These are phyloP conservation scores for Phycomyces blakesleeanus DNA, from an alignment of 192 early-diverging fungal species.

Conservation along the genomic window DNA sequence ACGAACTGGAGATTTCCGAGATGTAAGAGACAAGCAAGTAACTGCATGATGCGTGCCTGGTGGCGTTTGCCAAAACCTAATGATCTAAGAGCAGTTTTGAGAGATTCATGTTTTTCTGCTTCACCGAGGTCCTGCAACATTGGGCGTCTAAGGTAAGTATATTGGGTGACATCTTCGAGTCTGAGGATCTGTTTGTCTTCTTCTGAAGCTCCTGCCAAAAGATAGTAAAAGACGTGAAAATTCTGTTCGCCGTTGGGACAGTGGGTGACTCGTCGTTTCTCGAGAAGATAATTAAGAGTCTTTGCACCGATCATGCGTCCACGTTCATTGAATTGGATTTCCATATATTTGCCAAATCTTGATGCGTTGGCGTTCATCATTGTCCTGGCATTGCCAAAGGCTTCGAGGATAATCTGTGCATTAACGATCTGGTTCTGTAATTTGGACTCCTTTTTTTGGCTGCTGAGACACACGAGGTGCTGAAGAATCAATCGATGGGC, in stretches of 20 bases:
- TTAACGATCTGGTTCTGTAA: slow-evolving; percentile 65
- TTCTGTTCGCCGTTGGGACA: slow-evolving; percentile 67
- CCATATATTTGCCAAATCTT: slow-evolving; percentile 78
- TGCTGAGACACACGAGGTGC: slow-evolving; percentile 64
- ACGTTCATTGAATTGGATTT: slow-evolving; percentile 91
- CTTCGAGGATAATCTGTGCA: slow-evolving; percentile 73
- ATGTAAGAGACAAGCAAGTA: slow-evolving; percentile 80
- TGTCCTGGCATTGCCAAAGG: slow-evolving; percentile 87
- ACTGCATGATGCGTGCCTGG: slow-evolving; percentile 80
- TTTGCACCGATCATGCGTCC: slow-evolving; percentile 86
- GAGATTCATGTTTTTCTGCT: slow-evolving; percentile 53
- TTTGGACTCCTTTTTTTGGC: slow-evolving; percentile 67
- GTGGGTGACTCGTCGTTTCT: slow-evolving; percentile 73
- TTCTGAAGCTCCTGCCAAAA: slow-evolving; percentile 76
- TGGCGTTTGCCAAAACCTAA: slow-evolving; percentile 80
- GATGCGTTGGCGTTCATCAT: slow-evolving; percentile 74
- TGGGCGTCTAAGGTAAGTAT: slow-evolving; percentile 53
- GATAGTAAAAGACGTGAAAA: slow-evolving; percentile 95
- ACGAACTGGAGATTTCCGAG: slow-evolving; percentile 85
- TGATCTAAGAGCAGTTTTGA: slow-evolving; percentile 79
- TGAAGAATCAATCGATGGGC: slow-evolving; percentile 61
- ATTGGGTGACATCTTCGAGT: slow-evolving; percentile 59
- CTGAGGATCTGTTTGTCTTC: slow-evolving; percentile 76
- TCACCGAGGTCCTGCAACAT: slow-evolving; percentile 59
- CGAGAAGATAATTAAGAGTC: slow-evolving; percentile 83